phyloP scores from a whole-genome alignment of 164 flowering plant genomes.

The Aristolochia fimbriata region DNA sequence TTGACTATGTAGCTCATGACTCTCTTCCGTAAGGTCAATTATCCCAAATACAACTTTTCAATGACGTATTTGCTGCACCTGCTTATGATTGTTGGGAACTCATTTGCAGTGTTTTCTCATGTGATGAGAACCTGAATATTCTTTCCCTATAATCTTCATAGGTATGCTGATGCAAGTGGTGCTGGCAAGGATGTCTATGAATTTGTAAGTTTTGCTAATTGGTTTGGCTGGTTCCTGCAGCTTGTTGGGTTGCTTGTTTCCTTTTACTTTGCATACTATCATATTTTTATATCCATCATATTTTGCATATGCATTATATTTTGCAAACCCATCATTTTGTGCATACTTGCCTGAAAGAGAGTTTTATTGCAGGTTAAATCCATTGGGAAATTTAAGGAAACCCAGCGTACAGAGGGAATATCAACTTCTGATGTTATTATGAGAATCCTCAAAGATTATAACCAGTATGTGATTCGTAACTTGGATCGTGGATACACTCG shows the following conservation, averaged over 20 bases:
- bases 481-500: constrained; percentile 91
- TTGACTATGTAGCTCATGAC: constrained; percentile 94
- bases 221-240: background rate
- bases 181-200: constrained; percentile 9
- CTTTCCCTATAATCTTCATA: background rate
- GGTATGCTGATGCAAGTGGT: constrained; percentile 12
- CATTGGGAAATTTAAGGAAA: constrained; percentile 70
- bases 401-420: constrained; percentile 72
- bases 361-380: constrained; percentile 46
- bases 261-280: background rate
- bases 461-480: constrained; percentile 92
- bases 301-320: background rate
- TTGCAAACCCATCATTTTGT: no score
- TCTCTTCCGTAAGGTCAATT: constrained; percentile 84
- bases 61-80: background rate
- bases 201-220: constrained; percentile 5
- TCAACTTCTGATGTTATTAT: constrained; percentile 79
- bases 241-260: background rate
- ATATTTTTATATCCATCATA: no score
- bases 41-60: constrained; percentile 2
- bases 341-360: background rate
- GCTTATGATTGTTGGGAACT: background rate
- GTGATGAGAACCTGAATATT: background rate
- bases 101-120: background rate
- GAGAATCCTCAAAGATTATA: constrained; percentile 96